Evolutionary conservation across 139 green algal species (phyloP).

Genomic region (Coelastrella sp.): DNA sequence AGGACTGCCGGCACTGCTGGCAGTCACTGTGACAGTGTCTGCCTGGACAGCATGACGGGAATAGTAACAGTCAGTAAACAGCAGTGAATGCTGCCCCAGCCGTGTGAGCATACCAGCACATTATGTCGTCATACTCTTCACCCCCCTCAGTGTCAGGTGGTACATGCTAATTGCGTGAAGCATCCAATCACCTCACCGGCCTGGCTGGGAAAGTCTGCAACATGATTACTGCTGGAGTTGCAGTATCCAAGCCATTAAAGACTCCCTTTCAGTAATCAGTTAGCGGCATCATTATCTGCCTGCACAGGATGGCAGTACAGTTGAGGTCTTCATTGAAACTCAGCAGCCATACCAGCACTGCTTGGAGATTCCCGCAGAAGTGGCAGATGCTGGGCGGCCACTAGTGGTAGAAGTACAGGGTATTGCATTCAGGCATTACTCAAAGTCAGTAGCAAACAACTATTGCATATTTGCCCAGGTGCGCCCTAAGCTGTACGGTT

Average conservation of each 20-base stretch:
- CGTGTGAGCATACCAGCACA: no score
- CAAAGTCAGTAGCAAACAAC: slow-evolving; percentile 41
- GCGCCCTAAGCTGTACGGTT: not conserved
- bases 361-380: not conserved
- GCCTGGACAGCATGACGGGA: not conserved
- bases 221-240: not conserved
- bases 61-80: not conserved
- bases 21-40: not conserved
- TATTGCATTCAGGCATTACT: slow-evolving; percentile 6
- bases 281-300: no score
- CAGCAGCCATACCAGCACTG: slow-evolving; percentile 41
- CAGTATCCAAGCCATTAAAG: not conserved
- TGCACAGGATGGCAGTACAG: not conserved
- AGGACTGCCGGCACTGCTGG: not conserved
- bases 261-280: not conserved
- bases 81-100: no score
- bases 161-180: no score
- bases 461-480: slow-evolving; percentile 35
- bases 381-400: not conserved
- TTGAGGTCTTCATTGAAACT: not conserved
- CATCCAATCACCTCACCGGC: no score
- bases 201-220: no score
- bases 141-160: no score
- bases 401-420: not conserved
- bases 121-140: no score